phyloP scores from a whole-genome alignment of 768 basidiomycete genomes.

The Ephemerocybe angulata region DNA sequence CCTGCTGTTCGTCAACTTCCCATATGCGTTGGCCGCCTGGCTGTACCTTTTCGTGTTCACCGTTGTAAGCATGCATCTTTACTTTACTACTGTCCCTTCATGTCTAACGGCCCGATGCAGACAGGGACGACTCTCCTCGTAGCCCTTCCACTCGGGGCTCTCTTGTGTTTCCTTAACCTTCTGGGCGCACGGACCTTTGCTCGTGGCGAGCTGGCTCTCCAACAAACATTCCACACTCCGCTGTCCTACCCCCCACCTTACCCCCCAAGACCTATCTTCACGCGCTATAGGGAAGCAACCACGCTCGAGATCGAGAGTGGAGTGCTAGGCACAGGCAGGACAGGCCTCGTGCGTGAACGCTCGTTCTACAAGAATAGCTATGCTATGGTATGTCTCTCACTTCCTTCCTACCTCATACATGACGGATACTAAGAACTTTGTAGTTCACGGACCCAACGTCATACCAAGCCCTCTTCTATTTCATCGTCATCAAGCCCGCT shows the following conservation, averaged over 20 bases:
- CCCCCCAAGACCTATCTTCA: conserved; percentile 73
- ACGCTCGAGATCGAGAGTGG: conserved; percentile 50
- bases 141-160: conserved; percentile 70
- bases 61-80: conserved; percentile 64
- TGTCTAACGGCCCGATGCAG: conserved; percentile 31
- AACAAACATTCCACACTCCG: conserved; percentile 66
- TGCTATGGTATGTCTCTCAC: conserved; percentile 58
- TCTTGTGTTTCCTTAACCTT: conserved; percentile 75
- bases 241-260: conserved; percentile 59
- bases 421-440: background rate
- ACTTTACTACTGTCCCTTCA: conserved; percentile 42
- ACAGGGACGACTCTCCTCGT: conserved; percentile 78
- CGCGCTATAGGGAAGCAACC: conserved; percentile 51
- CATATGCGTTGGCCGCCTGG: conserved; percentile 76
- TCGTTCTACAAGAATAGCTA: conserved; percentile 83
- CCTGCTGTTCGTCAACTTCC: conserved; percentile 71
- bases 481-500: conserved; percentile 80
- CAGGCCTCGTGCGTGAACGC: conserved; percentile 45
- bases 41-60: conserved; percentile 53
- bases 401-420: background rate
- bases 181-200: conserved; percentile 70
- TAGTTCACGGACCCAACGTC: conserved; percentile 81
- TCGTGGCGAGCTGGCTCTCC: conserved; percentile 69
- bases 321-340: conserved; percentile 9
- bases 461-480: conserved; percentile 85